A percentile compares a stretch with the other conserved stretches of the same genome.
Evolutionary conservation across 2,329 filamentous ascomycete species (phyloP).

Genomic region (Clonostachys solani): DNA sequence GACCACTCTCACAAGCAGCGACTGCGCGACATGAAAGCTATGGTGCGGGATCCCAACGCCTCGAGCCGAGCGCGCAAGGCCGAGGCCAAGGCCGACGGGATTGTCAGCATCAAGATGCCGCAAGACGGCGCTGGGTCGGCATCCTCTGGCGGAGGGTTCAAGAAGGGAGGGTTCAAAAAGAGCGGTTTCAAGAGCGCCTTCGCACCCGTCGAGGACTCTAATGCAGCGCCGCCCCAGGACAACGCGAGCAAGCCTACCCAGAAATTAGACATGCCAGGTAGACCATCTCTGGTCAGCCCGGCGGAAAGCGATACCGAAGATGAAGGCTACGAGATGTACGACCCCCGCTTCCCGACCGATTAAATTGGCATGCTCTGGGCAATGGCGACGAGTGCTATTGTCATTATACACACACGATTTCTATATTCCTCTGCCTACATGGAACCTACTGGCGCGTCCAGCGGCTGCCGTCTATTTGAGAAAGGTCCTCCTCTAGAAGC

Average conservation of each 20-base stretch:
- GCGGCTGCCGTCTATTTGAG: constrained; percentile 32
- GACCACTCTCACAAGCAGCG: constrained; percentile 94
- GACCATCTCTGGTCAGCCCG: constrained; percentile 10
- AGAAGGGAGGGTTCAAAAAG: constrained; percentile 74
- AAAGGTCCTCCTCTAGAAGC: constrained; percentile 57
- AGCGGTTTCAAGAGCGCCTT: constrained; percentile 79
- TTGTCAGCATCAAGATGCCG: constrained; percentile 63
- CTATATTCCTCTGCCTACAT: constrained; percentile 6
- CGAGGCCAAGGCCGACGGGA: constrained; percentile 65
- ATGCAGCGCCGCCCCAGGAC: neutral
- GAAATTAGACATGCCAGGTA: constrained; percentile 11
- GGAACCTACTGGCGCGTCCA: constrained; percentile 22
- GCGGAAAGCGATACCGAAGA: constrained; percentile 63
- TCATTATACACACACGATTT: neutral
- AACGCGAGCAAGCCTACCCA: neutral
- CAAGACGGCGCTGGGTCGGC: constrained; percentile 18
- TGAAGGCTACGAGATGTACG: constrained; percentile 67
- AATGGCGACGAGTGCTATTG: neutral
- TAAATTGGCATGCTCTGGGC: constrained; percentile 25
- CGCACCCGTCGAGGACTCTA: constrained; percentile 40
- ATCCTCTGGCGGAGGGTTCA: constrained; percentile 44
- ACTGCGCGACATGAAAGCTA: constrained; percentile 82
- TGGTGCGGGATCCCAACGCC: constrained; percentile 68
- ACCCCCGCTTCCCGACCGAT: constrained; percentile 56
- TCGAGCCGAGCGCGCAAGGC: constrained; percentile 62